These are phyloP conservation scores for Colletotrichum theobromicola DNA, from an alignment of 2,329 filamentous ascomycete genomes.

Conservation along the genomic window DNA sequence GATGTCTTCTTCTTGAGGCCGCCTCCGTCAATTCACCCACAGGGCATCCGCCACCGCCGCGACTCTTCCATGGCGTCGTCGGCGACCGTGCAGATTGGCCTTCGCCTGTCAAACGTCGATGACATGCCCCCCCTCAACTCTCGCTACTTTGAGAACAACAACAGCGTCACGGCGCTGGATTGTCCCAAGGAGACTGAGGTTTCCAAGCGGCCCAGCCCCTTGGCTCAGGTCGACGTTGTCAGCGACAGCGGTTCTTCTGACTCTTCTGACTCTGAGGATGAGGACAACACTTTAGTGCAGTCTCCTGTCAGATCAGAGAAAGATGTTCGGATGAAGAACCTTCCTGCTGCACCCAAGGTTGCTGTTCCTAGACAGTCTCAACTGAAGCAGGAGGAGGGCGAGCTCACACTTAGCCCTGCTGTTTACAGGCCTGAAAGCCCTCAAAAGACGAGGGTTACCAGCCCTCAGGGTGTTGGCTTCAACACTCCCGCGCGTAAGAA, in stretches of 20 bases:
- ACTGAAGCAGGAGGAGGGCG: slow-evolving; percentile 25
- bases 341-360: slow-evolving; percentile 40
- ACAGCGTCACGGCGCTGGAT: slow-evolving; percentile 44
- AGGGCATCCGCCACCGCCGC: slow-evolving; percentile 52
- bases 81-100: slow-evolving; percentile 74
- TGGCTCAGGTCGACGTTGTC: slow-evolving; percentile 24
- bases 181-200: slow-evolving; percentile 30
- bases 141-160: slow-evolving; percentile 33
- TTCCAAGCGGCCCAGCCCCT: slow-evolving; percentile 34
- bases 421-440: slow-evolving; percentile 55
- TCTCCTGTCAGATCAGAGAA: slow-evolving; percentile 28
- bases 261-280: slow-evolving; percentile 23
- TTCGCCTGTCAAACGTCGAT: slow-evolving; percentile 67
- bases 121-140: slow-evolving; percentile 48
- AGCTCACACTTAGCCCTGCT: slow-evolving; percentile 52
- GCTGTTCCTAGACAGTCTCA: slow-evolving; percentile 1
- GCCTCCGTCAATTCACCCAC: slow-evolving; percentile 23
- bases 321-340: slow-evolving; percentile 39
- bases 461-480: slow-evolving; percentile 49
- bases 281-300: slow-evolving; percentile 15
- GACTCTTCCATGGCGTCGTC: slow-evolving; percentile 68
- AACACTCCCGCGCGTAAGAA: slow-evolving; percentile 23
- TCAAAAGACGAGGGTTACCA: slow-evolving; percentile 40
- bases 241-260: slow-evolving; percentile 20
- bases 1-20: slow-evolving; percentile 11